Evolutionary conservation across 768 basidiomycete species (phyloP), one percentile per base, ranked within the genome.

Genomic region (Russula sp.): DNA sequence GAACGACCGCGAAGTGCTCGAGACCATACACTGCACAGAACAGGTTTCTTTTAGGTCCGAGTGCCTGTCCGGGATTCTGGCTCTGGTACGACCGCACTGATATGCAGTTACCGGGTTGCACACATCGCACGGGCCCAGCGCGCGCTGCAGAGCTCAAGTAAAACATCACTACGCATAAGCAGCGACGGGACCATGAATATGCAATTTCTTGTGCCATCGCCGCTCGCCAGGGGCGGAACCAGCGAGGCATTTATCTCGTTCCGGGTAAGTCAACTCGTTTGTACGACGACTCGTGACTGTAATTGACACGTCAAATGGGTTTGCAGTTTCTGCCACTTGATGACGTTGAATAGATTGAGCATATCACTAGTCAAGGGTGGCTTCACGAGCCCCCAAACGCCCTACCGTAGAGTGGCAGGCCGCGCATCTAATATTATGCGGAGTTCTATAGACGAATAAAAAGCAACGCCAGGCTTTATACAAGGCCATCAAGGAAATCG

Each of bases 131-230:
- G 84, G 49, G 83, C 89, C 2, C 72, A 85, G 49, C 81, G 86
- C 2, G 94, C 95, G 8, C 74, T 98, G 56, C 86, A 90, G 62
- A 85, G 79, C 59, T 94, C 93, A 0, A 85, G 85, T 27, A 97
- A 97, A 71, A 91, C 94, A 2, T 95, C 93, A 0, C 73, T 98
- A 49, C 82, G 94, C 39, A 93, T 97, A 22, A 91, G 95, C 68
- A 79, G 81, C 22, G 82, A 85, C 57, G 96, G 96, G 0, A 74
- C 94, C 49, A 76, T 98, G 42, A 91, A 91, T 69, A 74, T 98
- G 63, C 96, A 98, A 69, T 91, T 97, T 73, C 79, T 97, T 67
- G 94, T 97, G 80, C 87, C 81, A 35, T 71, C 80, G 1, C 78
- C 75, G 54, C 75, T 71, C 34, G 69, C 72, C 3, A 74, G 69